phyloP scores from a whole-genome alignment of 129 eudicot genomes.

The Centrapalus pauciflorus region DNA sequence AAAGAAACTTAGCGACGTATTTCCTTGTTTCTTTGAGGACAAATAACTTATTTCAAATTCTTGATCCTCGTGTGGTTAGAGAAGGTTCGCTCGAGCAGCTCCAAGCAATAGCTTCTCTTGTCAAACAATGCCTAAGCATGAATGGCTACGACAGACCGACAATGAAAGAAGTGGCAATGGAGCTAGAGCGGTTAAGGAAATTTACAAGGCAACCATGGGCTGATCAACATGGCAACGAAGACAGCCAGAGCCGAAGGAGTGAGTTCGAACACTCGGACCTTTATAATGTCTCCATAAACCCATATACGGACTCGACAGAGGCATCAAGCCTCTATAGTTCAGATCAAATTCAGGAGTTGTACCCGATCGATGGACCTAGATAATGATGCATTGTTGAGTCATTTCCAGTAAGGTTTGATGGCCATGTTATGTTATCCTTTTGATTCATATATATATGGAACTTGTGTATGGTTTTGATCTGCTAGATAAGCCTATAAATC shows the following conservation, averaged over 20 bases:
- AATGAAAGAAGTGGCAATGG: conserved; percentile 52
- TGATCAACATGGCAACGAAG: conserved; percentile 16
- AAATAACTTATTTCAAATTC: conserved; percentile 31
- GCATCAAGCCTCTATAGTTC: conserved; percentile 3
- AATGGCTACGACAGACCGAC: conserved; percentile 39
- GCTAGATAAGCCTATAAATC: too few relatives aligned
- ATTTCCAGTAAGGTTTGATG: neutral
- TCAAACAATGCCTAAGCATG: conserved; percentile 37
- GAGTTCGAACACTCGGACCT: conserved; percentile 26
- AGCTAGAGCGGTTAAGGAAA: conserved; percentile 38
- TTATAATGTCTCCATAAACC: conserved; percentile 3
- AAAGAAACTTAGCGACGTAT: conserved; percentile 37
- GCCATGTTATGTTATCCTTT: too few relatives aligned
- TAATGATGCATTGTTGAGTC: neutral
- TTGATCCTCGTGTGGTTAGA: conserved; percentile 26
- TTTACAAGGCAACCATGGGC: conserved; percentile 33
- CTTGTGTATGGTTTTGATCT: too few relatives aligned
- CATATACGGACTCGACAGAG: neutral
- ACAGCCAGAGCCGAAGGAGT: conserved; percentile 3
- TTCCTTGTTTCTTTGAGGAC: conserved; percentile 35
- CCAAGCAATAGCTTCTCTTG: conserved; percentile 28
- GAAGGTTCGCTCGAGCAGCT: conserved; percentile 42
- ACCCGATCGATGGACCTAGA: neutral
- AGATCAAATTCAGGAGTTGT: neutral
- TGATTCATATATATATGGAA: too few relatives aligned